These are phyloP conservation scores for Candolleomyces aberdarensis DNA, from an alignment of 768 basidiomycete genomes.

Conservation along the genomic window DNA sequence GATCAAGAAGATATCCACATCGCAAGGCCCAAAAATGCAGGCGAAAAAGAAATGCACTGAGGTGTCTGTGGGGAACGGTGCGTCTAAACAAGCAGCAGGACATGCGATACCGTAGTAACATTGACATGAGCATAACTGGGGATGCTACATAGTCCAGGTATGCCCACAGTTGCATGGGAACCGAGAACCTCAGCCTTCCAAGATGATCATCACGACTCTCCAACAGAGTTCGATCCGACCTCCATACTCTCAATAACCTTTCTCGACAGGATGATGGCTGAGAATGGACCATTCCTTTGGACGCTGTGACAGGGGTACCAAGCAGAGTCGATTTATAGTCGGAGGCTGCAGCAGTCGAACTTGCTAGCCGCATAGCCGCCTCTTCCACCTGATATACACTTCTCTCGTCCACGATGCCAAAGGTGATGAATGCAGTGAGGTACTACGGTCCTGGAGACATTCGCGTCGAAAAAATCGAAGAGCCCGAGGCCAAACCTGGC, in stretches of 20 bases:
- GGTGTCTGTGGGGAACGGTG: no score
- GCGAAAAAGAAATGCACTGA: no score
- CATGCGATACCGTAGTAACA: no score
- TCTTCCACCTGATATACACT: not conserved
- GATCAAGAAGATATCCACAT: no score
- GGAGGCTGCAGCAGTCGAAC: not conserved
- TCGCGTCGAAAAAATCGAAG: slow-evolving; percentile 39
- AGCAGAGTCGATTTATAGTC: not conserved
- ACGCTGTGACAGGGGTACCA: not conserved
- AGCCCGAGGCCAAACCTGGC: slow-evolving; percentile 30
- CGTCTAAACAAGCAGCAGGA: no score
- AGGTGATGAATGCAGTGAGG: slow-evolving; percentile 41
- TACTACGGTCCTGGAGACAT: slow-evolving; percentile 44
- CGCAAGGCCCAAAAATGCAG: no score
- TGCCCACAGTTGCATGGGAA: no score
- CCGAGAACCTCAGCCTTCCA: not conserved
- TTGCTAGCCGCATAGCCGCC: not conserved
- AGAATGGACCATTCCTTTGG: not conserved
- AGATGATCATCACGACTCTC: not conserved
- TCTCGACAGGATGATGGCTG: not conserved
- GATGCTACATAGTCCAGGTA: no score
- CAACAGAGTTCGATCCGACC: not conserved
- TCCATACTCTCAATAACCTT: not conserved
- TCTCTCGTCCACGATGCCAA: not conserved
- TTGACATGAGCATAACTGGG: no score